Base-by-base conservation (phyloP, 192 early-diverging fungal genomes). In the Chytriomyces sp. region DNA sequence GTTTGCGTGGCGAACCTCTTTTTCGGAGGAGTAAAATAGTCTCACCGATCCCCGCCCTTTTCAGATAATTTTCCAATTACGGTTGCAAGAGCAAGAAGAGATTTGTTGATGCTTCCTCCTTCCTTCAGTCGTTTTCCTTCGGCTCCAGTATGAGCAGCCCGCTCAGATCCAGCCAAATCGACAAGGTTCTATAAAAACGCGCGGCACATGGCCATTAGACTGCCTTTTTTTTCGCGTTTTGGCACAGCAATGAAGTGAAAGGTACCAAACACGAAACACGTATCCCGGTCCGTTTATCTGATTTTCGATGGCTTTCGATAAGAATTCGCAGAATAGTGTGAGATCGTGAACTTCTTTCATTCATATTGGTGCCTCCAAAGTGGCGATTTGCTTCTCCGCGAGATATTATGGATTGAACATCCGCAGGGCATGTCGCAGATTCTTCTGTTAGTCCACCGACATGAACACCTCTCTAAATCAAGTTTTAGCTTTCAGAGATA, bases 261-360 rank as follows among this genome's bases (percentile, higher is more conserved):
- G 44, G 43, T 59, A 71, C 69, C 47, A 71, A 50, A 60, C 69
- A 71, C 20, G 69, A 71, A 24, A 57, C 69, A 16, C 66, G 64
- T 11, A 75, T 75, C 35, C 62, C 62, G 28, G 45, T 47, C 13
- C 46, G 67, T 18, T 68, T 68, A 16, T 47, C 46, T 44, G 45
- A 35, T 59, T 46, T 70, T 20, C 47, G 24, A 76, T 67, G 48
- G 57, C 50, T 72, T 24, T 65, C 45, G 61, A 73, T 80, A 70
- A 91, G 89, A 84, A 98, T 94, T 74, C 94, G 92, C 69, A 99
- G 97, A 24, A 99, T 93, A 6, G 98, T 97, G 79, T 99, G 97
- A 45, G 95, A 97, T 79, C 97, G 87, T 72, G 92, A 93, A 69
- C 92, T 94, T 60, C 92, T 88, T 66, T 95, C 91, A 82, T 99